Evolutionary conservation across 1,139 yeast genomes (phyloP).

Genomic region (Pneumocystis murina): DNA sequence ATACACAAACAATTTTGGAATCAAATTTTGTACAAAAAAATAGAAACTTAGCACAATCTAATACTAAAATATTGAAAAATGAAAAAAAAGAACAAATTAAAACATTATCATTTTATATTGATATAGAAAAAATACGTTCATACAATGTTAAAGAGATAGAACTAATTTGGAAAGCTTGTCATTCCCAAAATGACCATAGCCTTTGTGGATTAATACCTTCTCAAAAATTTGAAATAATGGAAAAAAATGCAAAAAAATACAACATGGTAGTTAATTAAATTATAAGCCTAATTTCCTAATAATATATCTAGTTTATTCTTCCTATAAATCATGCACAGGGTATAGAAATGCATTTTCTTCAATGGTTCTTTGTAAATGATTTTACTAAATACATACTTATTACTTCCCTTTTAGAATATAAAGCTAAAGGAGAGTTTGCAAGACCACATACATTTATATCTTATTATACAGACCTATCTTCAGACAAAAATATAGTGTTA

Average conservation of each 20-base stretch:
- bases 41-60: constrained; percentile 10
- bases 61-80: constrained; percentile 4
- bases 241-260: constrained; percentile 51
- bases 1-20: constrained; percentile 10
- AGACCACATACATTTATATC: constrained; percentile 86
- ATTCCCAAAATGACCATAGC: constrained; percentile 43
- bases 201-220: constrained; percentile 51
- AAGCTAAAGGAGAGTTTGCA: constrained; percentile 80
- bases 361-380: constrained; percentile 85
- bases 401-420: constrained; percentile 84
- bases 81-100: constrained; percentile 37
- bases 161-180: constrained; percentile 79
- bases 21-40: constrained; percentile 9
- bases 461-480: constrained; percentile 67
- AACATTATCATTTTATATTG: constrained; percentile 54
- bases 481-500: constrained; percentile 49
- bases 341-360: constrained; percentile 78
- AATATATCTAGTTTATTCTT: constrained; percentile 22
- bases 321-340: constrained; percentile 35
- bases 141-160: constrained; percentile 54
- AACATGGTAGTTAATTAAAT: constrained; percentile 45
- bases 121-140: constrained; percentile 43
- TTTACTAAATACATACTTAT: constrained; percentile 77
- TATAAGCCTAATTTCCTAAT: neutral
- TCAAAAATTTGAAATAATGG: constrained; percentile 30